phyloP scores from a whole-genome alignment of 345 rosid species.

The Boechera divaricarpa region DNA sequence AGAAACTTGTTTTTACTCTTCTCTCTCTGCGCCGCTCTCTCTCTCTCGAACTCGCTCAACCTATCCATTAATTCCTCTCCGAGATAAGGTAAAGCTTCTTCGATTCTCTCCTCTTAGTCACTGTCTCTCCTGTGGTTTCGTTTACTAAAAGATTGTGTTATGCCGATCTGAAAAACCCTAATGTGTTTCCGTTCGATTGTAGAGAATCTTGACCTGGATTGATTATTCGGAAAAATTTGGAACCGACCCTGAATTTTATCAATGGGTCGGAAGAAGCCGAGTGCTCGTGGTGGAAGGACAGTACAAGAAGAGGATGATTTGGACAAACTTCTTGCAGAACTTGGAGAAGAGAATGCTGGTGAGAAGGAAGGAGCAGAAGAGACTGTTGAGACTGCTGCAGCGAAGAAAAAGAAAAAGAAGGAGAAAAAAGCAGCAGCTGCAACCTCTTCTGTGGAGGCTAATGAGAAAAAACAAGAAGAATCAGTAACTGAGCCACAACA shows the following conservation, averaged over 20 bases:
- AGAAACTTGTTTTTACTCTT: not conserved
- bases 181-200: slow-evolving; percentile 1
- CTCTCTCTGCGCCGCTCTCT: slow-evolving; percentile 24
- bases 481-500: slow-evolving; percentile 53
- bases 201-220: not conserved
- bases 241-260: not conserved
- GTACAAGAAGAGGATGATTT: slow-evolving; percentile 94
- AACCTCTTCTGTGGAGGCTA: slow-evolving; percentile 47
- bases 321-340: slow-evolving; percentile 92
- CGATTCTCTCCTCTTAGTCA: slow-evolving; percentile 23
- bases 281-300: slow-evolving; percentile 70
- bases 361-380: not conserved
- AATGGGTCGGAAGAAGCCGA: slow-evolving; percentile 81
- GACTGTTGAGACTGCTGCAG: slow-evolving; percentile 71
- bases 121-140: slow-evolving; percentile 1
- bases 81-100: slow-evolving; percentile 20
- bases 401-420: slow-evolving; percentile 82
- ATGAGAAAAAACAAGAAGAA: slow-evolving; percentile 60
- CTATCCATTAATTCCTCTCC: not conserved
- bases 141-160: not conserved
- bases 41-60: not conserved
- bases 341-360: slow-evolving; percentile 45
- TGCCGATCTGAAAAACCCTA: slow-evolving; percentile 20
- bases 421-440: slow-evolving; percentile 68
- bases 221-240: slow-evolving; percentile 15